These are phyloP conservation scores for Metroxylon sagu DNA, from an alignment of 176 grass and related monocot genomes.

Conservation along the genomic window DNA sequence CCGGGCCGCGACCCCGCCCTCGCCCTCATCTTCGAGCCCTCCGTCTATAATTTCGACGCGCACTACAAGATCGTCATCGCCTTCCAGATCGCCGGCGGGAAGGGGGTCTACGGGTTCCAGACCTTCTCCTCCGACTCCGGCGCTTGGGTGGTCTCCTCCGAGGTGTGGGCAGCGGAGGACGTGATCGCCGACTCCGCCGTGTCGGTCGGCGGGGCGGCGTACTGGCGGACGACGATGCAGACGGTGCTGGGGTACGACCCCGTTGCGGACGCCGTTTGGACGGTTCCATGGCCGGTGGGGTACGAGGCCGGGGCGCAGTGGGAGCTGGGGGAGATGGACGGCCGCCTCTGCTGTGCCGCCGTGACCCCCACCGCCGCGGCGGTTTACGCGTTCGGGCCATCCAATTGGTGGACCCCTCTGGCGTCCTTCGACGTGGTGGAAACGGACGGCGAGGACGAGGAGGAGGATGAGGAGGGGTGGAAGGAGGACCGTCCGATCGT, in stretches of 20 bases:
- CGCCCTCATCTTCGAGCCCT: conserved; percentile 38
- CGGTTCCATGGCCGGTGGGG: not conserved
- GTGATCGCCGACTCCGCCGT: conserved; percentile 30
- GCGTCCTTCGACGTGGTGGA: not conserved
- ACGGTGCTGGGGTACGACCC: conserved; percentile 34
- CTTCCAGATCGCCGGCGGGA: not conserved
- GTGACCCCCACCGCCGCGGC: not conserved
- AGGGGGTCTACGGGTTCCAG: conserved; percentile 22
- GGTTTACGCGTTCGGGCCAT: not conserved
- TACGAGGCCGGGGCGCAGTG: conserved; percentile 6
- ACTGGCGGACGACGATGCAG: conserved; percentile 43
- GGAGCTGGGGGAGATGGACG: conserved; percentile 30
- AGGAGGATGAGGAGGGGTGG: not conserved
- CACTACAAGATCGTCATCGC: conserved; percentile 48
- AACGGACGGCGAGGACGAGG: too few relatives aligned
- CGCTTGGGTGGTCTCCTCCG: conserved; percentile 29
- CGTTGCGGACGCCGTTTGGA: not conserved
- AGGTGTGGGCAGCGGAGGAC: conserved; percentile 14
- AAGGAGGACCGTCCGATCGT: too few relatives aligned
- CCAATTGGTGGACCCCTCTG: not conserved
- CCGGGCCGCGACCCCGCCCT: conserved; percentile 27
- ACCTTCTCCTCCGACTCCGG: conserved; percentile 29
- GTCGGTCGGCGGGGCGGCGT: conserved; percentile 18
- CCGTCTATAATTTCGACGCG: conserved; percentile 30
- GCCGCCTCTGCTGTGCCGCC: conserved; percentile 2